phyloP scores from a whole-genome alignment of 805 yeast genomes.

The Candida silvicultrix region DNA sequence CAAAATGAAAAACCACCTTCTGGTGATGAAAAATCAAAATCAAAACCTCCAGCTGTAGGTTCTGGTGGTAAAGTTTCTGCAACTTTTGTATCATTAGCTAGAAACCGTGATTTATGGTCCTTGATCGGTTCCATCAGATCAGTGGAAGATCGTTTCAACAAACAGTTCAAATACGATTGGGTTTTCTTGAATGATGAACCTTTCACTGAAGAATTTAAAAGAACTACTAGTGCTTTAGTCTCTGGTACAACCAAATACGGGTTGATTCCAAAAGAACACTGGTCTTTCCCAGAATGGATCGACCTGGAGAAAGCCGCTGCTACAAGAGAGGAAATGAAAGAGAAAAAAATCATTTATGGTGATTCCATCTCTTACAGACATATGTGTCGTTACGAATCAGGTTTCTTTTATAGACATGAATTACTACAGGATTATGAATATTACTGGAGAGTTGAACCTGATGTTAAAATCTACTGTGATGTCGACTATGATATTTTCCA shows the following conservation, averaged over 20 bases:
- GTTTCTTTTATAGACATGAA: slow-evolving; percentile 62
- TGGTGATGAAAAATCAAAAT: background rate
- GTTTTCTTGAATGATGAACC: slow-evolving; percentile 68
- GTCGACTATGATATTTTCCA: slow-evolving; percentile 61
- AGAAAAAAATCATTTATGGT: slow-evolving; percentile 49
- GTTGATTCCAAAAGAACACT: slow-evolving; percentile 49
- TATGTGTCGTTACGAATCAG: slow-evolving; percentile 49
- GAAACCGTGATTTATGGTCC: slow-evolving; percentile 57
- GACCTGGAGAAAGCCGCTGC: slow-evolving; percentile 43
- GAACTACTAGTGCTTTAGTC: slow-evolving; percentile 40
- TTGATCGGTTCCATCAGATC: slow-evolving; percentile 55
- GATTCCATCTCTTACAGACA: slow-evolving; percentile 59
- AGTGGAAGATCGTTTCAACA: slow-evolving; percentile 65
- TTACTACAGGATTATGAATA: slow-evolving; percentile 54
- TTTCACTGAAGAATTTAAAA: slow-evolving; percentile 51
- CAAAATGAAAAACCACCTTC: background rate
- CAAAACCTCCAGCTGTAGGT: slow-evolving; percentile 8
- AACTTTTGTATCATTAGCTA: slow-evolving; percentile 61
- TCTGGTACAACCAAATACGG: slow-evolving; percentile 64
- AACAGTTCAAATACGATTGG: slow-evolving; percentile 65
- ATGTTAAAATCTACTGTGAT: slow-evolving; percentile 55
- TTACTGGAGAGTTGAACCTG: slow-evolving; percentile 80
- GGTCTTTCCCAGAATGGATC: slow-evolving; percentile 67
- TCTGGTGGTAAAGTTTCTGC: slow-evolving; percentile 39
- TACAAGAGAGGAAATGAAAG: slow-evolving; percentile 38